phyloP scores from a whole-genome alignment of 768 basidiomycete species.

The Gymnopilus dilepis region DNA sequence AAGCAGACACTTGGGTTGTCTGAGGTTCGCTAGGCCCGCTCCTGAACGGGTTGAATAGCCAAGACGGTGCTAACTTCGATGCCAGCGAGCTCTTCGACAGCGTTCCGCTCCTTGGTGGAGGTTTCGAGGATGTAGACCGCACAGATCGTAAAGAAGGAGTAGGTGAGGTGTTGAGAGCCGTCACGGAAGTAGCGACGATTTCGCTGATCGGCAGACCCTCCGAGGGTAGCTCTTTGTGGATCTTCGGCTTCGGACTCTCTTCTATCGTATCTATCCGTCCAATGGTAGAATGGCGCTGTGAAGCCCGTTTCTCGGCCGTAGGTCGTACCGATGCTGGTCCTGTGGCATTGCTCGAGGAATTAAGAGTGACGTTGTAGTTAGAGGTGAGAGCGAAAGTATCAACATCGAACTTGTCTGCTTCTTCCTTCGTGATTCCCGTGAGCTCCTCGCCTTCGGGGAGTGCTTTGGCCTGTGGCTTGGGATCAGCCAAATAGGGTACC shows the following conservation, averaged over 20 bases:
- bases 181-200: conserved; percentile 26
- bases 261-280: conserved; percentile 67
- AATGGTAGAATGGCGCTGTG: conserved; percentile 57
- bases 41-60: conserved; percentile 81
- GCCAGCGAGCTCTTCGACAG: conserved; percentile 45
- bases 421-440: conserved; percentile 47
- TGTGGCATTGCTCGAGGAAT: conserved; percentile 33
- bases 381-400: conserved; percentile 62
- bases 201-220: conserved; percentile 39
- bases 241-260: conserved; percentile 62
- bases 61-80: conserved; percentile 74
- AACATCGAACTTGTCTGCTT: conserved; percentile 77
- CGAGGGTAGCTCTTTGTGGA: conserved; percentile 55
- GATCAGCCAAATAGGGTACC: conserved; percentile 71
- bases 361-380: conserved; percentile 39
- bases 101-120: conserved; percentile 21
- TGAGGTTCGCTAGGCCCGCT: conserved; percentile 67
- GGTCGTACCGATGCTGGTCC: conserved; percentile 48
- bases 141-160: conserved; percentile 69
- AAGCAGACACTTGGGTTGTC: conserved; percentile 58
- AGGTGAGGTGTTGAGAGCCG: conserved; percentile 59
- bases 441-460: conserved; percentile 41
- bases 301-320: conserved; percentile 46
- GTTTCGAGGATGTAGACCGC: conserved; percentile 51
- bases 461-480: conserved; percentile 41